These are phyloP conservation scores for Acer campestre DNA, from an alignment of 345 rosid species.

Conservation along the genomic window DNA sequence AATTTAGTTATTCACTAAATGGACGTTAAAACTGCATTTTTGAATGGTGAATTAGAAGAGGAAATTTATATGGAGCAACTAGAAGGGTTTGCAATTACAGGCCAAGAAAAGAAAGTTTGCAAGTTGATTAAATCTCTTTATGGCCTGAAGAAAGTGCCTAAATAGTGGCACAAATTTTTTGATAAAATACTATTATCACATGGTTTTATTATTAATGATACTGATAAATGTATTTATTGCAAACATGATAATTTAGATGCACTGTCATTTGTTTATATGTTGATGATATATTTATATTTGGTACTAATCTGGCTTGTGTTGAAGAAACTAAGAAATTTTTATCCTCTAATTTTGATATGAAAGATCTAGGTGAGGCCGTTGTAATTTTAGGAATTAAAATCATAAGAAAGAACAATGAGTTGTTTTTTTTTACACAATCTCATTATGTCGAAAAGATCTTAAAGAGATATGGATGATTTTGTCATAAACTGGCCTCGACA, in stretches of 20 bases:
- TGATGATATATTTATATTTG: background rate
- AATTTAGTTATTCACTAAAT: background rate
- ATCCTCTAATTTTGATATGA: no score
- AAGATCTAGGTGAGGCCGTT: no score
- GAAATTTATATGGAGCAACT: no score
- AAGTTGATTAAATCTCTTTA: no score
- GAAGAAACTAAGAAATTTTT: background rate
- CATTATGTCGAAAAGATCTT: background rate
- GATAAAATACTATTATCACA: background rate
- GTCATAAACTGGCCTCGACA: background rate
- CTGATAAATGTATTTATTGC: background rate
- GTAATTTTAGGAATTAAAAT: no score
- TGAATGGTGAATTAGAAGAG: no score
- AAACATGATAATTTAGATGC: background rate
- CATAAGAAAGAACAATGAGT: background rate
- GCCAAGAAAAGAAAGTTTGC: no score
- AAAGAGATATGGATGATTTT: background rate
- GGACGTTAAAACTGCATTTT: no score
- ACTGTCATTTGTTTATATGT: background rate
- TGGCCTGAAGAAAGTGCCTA: no score
- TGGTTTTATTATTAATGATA: background rate
- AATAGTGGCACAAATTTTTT: no score
- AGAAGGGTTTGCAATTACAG: no score
- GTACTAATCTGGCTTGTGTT: background rate
- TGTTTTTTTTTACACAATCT: background rate